Percentiles rank a stretch among this genome's conserved stretches.
Evolutionary conservation across 495 filamentous ascomycete species (phyloP).

Genomic region (Neurospora sp.): DNA sequence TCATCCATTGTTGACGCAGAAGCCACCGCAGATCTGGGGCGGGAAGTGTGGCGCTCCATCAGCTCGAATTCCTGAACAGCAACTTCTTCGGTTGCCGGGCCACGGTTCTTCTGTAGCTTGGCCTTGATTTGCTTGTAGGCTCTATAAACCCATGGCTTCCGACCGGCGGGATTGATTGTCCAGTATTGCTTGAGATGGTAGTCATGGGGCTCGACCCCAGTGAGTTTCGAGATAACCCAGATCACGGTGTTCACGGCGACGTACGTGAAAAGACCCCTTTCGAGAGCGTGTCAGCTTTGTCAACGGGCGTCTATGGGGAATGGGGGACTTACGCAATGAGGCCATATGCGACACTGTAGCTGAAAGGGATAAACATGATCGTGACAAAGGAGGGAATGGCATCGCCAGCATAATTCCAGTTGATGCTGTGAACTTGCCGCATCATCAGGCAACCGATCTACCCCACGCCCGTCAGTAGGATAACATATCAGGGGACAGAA

Average conservation of each 20-base stretch:
- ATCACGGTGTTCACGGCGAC: constrained; percentile 54
- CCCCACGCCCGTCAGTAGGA: not conserved
- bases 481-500: not conserved
- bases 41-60: not conserved
- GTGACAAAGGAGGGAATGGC: constrained; percentile 74
- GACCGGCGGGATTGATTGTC: constrained; percentile 45
- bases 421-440: constrained; percentile 42
- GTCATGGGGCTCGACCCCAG: constrained; percentile 54
- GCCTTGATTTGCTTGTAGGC: constrained; percentile 1
- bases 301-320: not conserved
- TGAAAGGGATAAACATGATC: constrained; percentile 71
- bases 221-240: constrained; percentile 43
- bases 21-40: not conserved
- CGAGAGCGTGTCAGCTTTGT: constrained; percentile 7
- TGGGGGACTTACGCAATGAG: constrained; percentile 49
- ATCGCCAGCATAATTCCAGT: constrained; percentile 52
- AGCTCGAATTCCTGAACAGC: not conserved
- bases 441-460: constrained; percentile 49
- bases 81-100: not conserved
- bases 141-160: constrained; percentile 26
- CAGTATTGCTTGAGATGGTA: constrained; percentile 67
- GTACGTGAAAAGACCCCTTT: constrained; percentile 63
- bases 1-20: not conserved
- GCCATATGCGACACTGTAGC: constrained; percentile 70
- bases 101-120: not conserved